phyloP scores from a whole-genome alignment of 306 rosid genomes.

The barrel medic (Medicago truncatula) region DNA sequence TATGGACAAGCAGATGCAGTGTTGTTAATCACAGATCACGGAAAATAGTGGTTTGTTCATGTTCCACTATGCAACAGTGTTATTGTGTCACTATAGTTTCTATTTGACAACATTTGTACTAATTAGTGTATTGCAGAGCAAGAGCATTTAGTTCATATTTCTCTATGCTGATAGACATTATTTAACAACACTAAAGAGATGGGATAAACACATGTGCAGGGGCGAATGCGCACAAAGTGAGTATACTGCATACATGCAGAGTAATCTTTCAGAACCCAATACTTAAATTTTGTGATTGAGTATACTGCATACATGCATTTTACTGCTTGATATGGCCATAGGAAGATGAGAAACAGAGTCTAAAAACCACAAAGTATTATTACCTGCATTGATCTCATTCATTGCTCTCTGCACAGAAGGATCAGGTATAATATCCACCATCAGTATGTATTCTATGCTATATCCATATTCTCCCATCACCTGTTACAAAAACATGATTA shows the following conservation, averaged over 20 bases:
- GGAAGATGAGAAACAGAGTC: background rate
- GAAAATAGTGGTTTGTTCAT: too few relatives aligned
- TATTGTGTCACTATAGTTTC: too few relatives aligned
- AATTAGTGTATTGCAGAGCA: background rate
- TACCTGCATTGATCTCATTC: conserved; percentile 99
- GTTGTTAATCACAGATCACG: background rate
- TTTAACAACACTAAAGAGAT: too few relatives aligned
- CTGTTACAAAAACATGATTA: too few relatives aligned
- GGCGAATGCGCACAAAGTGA: background rate
- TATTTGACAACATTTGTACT: background rate
- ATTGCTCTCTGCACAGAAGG: conserved; percentile 83
- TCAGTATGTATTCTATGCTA: conserved; percentile 87
- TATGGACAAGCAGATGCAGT: too few relatives aligned
- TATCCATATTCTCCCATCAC: conserved; percentile 92
- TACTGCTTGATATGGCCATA: background rate
- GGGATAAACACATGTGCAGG: too few relatives aligned
- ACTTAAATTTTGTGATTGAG: background rate
- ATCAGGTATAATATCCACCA: conserved; percentile 96
- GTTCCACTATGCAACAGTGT: too few relatives aligned
- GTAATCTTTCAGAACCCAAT: conserved; percentile 12
- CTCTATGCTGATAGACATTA: too few relatives aligned
- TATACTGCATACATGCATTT: conserved; percentile 18
- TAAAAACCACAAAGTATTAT: conserved; percentile 22
- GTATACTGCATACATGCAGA: background rate
- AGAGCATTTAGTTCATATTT: background rate